These are phyloP conservation scores for Eragrostis curvula DNA, from an alignment of 176 grass and related monocot genomes.

Conservation along the genomic window DNA sequence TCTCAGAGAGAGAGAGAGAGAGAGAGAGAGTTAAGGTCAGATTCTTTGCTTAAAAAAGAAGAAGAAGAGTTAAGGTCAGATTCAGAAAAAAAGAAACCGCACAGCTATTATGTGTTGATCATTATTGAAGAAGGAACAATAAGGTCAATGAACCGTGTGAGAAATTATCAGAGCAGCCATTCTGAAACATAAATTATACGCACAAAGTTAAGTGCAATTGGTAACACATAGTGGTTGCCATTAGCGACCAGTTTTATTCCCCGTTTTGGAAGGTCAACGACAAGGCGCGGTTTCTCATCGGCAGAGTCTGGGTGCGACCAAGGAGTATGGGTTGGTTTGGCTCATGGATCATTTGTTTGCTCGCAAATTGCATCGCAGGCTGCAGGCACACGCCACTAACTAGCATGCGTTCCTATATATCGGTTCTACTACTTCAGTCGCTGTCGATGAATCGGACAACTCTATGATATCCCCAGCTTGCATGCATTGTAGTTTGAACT, in stretches of 20 bases:
- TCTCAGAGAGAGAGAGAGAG: too few species aligned
- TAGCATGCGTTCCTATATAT: neutral
- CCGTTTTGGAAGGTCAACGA: neutral
- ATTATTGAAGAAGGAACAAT: neutral
- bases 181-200: neutral
- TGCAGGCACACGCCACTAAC: neutral
- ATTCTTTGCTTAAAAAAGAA: too few species aligned
- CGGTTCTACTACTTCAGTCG: conserved; percentile 20
- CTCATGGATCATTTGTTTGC: neutral
- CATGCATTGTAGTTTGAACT: neutral
- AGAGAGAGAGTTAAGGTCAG: too few species aligned
- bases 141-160: neutral
- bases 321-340: neutral
- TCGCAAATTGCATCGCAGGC: neutral
- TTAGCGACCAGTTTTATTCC: neutral
- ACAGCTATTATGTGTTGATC: neutral
- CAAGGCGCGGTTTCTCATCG: neutral
- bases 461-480: conserved; percentile 2
- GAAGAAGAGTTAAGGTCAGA: too few species aligned
- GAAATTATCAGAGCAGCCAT: neutral
- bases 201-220: neutral
- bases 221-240: neutral
- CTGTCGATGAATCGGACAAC: neutral
- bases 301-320: neutral
- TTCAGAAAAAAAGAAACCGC: too few species aligned